Evolutionary conservation across 345 rosid species (phyloP).

Genomic region (Citrus hindsii): DNA sequence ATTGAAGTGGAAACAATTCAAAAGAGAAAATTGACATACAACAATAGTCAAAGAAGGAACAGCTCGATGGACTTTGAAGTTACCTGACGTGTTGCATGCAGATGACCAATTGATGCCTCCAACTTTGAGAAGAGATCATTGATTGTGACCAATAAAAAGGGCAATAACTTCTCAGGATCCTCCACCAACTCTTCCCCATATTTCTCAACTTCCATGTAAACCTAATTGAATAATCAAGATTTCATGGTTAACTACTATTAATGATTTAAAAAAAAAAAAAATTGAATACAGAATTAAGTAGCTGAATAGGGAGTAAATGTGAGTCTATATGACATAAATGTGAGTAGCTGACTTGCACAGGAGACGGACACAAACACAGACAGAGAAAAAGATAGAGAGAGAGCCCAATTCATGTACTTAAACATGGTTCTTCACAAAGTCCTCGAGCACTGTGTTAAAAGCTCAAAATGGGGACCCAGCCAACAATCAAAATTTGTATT

Average conservation of each 20-base stretch:
- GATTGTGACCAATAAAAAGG: conserved; percentile 46
- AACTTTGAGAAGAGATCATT: conserved; percentile 54
- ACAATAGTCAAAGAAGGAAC: background rate
- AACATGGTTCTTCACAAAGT: background rate
- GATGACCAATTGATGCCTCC: conserved; percentile 64
- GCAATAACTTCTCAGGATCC: conserved; percentile 59
- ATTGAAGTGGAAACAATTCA: conserved; percentile 10
- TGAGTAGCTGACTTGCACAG: background rate
- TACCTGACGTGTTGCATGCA: conserved; percentile 65
- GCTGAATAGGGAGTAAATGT: background rate
- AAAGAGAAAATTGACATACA: background rate
- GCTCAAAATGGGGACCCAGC: background rate
- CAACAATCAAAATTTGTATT: background rate
- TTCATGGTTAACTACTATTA: background rate
- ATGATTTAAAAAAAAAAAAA: background rate
- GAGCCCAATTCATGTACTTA: background rate
- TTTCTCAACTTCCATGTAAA: conserved; percentile 71
- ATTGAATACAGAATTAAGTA: background rate
- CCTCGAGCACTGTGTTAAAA: background rate
- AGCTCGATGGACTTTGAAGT: background rate
- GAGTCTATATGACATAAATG: background rate
- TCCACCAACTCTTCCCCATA: conserved; percentile 62
- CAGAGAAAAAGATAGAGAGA: background rate
- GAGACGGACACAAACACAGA: background rate
- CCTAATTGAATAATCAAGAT: conserved; percentile 35